Evolutionary conservation across 163 green algal genomes (phyloP).

Genomic region (Chlorella variabilis): DNA sequence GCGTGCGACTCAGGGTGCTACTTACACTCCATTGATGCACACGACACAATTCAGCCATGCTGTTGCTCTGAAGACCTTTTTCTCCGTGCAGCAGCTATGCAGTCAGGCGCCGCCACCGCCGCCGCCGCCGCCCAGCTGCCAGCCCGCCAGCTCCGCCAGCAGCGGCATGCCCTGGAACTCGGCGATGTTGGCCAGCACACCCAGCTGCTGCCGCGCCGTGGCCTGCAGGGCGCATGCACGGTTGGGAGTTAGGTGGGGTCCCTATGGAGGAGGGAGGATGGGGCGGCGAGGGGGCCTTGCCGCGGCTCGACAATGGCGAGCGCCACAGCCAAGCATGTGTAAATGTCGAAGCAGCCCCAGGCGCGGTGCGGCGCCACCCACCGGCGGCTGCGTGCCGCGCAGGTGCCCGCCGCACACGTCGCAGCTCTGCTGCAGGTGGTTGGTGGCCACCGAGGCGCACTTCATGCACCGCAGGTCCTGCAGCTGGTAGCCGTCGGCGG

Average conservation of each 20-base stretch:
- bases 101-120: neutral
- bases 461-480: conserved; percentile 85
- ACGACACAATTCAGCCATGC: too few relatives aligned
- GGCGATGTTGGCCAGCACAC: conserved; percentile 35
- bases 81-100: too few relatives aligned
- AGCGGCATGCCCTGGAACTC: conserved; percentile 36
- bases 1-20: too few relatives aligned
- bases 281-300: too few relatives aligned
- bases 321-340: too few relatives aligned
- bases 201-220: conserved; percentile 2
- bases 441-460: conserved; percentile 60
- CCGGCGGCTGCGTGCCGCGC: conserved; percentile 3
- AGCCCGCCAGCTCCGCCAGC: conserved; percentile 37
- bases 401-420: conserved; percentile 71
- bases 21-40: too few relatives aligned
- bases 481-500: conserved; percentile 70
- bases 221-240: neutral
- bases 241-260: too few relatives aligned
- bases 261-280: too few relatives aligned
- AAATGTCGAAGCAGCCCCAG: too few relatives aligned
- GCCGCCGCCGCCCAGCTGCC: conserved; percentile 19
- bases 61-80: too few relatives aligned
- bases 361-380: too few relatives aligned
- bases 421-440: conserved; percentile 68
- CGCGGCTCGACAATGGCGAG: too few relatives aligned